These are phyloP conservation scores for Tolypocladium endophyticum DNA, from an alignment of 2,329 filamentous ascomycete genomes.

Conservation along the genomic window DNA sequence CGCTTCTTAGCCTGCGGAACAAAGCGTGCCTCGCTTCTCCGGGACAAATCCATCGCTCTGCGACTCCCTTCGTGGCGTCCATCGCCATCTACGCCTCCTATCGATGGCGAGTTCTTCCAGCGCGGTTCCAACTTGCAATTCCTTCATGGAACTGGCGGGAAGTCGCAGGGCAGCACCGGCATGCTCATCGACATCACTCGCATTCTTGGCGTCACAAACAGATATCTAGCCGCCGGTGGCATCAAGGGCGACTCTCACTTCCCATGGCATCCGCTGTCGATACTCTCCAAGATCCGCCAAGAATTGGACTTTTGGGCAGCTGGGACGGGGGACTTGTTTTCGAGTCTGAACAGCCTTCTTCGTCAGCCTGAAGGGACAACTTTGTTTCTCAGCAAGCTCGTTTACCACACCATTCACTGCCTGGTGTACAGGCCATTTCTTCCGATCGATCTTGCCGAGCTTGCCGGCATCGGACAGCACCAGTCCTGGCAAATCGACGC, in stretches of 20 bases:
- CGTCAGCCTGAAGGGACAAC: constrained; percentile 69
- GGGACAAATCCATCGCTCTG: constrained; percentile 65
- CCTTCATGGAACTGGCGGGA: constrained; percentile 56
- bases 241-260: constrained; percentile 87
- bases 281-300: constrained; percentile 74
- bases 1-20: constrained; percentile 75
- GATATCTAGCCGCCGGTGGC: constrained; percentile 74
- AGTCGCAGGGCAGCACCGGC: constrained; percentile 62
- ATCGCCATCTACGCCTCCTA: constrained; percentile 45
- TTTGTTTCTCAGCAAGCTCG: constrained; percentile 71
- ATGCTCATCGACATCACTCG: constrained; percentile 79
- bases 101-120: constrained; percentile 75
- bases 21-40: constrained; percentile 68
- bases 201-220: constrained; percentile 72
- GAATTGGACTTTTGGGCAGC: constrained; percentile 80
- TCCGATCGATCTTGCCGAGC: constrained; percentile 71
- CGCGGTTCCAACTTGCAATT: constrained; percentile 69
- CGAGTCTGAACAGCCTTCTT: constrained; percentile 64
- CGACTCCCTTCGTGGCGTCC: constrained; percentile 66
- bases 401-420: constrained; percentile 81
- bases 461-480: constrained; percentile 70
- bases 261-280: constrained; percentile 80
- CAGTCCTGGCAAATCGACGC: constrained; percentile 91
- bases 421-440: constrained; percentile 80
- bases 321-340: constrained; percentile 69